Percentiles rank a stretch among this genome's conserved stretches.
Evolutionary conservation across 305 asterid genomes (phyloP).

Genomic region (Fraxinus sp.): DNA sequence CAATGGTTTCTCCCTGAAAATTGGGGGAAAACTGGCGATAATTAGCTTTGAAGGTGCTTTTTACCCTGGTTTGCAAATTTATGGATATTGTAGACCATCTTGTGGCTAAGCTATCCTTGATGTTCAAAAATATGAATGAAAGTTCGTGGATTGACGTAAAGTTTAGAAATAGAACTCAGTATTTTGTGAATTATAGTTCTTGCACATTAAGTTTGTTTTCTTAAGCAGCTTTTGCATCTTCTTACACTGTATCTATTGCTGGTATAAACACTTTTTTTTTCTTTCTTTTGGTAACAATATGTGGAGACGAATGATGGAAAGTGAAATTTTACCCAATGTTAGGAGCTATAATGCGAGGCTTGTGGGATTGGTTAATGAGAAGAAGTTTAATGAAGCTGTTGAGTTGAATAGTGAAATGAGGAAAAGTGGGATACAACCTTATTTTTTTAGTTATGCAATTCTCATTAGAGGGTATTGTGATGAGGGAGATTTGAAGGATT

Average conservation of each 20-base stretch:
- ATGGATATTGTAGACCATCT: too few relatives aligned
- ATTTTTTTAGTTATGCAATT: constrained; percentile 34
- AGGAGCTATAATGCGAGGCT: constrained; percentile 39
- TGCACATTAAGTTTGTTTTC: neutral
- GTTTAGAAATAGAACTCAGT: neutral
- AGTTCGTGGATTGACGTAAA: too few relatives aligned
- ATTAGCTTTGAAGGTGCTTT: too few relatives aligned
- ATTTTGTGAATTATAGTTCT: neutral
- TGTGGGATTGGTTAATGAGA: constrained; percentile 27
- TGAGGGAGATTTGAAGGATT: constrained; percentile 30
- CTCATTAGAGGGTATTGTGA: constrained; percentile 36
- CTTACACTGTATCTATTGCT: neutral
- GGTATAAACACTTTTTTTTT: neutral
- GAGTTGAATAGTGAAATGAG: constrained; percentile 28
- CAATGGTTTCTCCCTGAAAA: too few relatives aligned
- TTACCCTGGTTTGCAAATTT: too few relatives aligned
- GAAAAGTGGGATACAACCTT: constrained; percentile 20
- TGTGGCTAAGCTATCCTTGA: too few relatives aligned
- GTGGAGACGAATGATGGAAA: constrained; percentile 33
- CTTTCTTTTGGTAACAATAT: constrained; percentile 31
- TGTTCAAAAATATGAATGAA: too few relatives aligned
- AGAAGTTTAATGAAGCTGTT: too few relatives aligned
- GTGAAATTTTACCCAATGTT: constrained; percentile 32
- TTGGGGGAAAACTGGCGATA: too few relatives aligned
- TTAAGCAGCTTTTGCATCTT: constrained; percentile 8